Base-by-base conservation (phyloP, 208 protist species). In the Trypanosoma vivax region DNA sequence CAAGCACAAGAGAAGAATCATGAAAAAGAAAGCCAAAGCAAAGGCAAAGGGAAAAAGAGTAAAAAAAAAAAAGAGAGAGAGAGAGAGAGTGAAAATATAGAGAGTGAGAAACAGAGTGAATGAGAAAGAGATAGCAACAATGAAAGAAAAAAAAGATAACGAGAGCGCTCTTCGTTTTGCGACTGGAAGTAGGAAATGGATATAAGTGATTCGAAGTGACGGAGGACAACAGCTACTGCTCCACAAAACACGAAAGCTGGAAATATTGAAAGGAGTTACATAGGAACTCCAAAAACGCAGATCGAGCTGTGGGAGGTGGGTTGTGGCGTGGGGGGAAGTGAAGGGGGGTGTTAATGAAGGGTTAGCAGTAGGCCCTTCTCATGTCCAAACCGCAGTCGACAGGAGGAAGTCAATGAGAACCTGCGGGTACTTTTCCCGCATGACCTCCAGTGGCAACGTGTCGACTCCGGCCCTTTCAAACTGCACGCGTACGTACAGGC, bases 321-420 rank as follows among this genome's bases (percentile, higher is more conserved):
- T n/a, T n/a, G n/a, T n/a, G n/a, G n/a, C n/a, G n/a, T n/a, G n/a
- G n/a, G n/a, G n/a, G n/a, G n/a, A n/a, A n/a, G n/a, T n/a, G n/a
- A n/a, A n/a, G n/a, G n/a, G n/a, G n/a, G n/a, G n/a, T n/a, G n/a
- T n/a, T n/a, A n/a, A n/a, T n/a, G n/a, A n/a, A n/a, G n/a, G n/a
- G n/a, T n/a, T n/a, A n/a, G n/a, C n/a, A n/a, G n/a, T n/a, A n/a
- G n/a, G n/a, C n/a, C 13, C 24, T 33, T 7, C 23, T 71, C 59
- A 88, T 13, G 63, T 50, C 81, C 82, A 86, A 51, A 84, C 56
- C 38, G 78, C 65, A 24, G 67, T 76, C 5, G 83, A 82, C 13
- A 86, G 66, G 18, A 90, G 55, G 33, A 87, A 89, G 35, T 85
- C 77, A 38, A 88, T 95, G 28, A 88, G 71, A 27, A 84, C 54